phyloP scores from a whole-genome alignment of 2,329 filamentous ascomycete genomes.

The Eurotiales sp. region DNA sequence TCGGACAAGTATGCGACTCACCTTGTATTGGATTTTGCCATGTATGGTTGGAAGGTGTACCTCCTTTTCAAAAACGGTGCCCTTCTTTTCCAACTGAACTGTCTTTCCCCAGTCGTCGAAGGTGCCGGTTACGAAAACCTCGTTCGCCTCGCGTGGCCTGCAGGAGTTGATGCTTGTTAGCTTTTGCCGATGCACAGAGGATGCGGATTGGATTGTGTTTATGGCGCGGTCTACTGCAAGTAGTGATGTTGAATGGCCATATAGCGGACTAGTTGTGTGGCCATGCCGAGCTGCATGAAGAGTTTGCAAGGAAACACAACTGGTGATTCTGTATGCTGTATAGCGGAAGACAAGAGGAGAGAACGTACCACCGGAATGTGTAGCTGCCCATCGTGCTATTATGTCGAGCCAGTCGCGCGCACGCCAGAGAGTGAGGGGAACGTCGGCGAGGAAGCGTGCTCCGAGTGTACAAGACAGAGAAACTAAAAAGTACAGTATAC shows the following conservation, averaged over 20 bases:
- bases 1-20: too few relatives aligned
- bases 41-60: conserved; percentile 65
- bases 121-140: conserved; percentile 92
- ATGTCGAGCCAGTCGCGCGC: too few relatives aligned
- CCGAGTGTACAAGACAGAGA: too few relatives aligned
- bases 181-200: too few relatives aligned
- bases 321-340: too few relatives aligned
- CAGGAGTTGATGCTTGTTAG: conserved; percentile 8
- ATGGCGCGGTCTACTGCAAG: neutral
- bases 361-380: conserved; percentile 37
- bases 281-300: too few relatives aligned
- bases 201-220: too few relatives aligned
- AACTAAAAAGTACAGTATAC: neutral
- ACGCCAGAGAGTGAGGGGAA: neutral
- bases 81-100: conserved; percentile 74
- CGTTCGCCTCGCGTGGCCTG: conserved; percentile 78
- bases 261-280: too few relatives aligned
- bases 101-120: conserved; percentile 94
- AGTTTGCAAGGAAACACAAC: too few relatives aligned
- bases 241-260: neutral
- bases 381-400: conserved; percentile 28
- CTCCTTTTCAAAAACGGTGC: conserved; percentile 70
- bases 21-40: conserved; percentile 92
- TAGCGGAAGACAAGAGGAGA: neutral
- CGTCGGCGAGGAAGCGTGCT: too few relatives aligned